Percentiles rank a stretch among this genome's conserved stretches.
Evolutionary conservation across 1,284 basidiomycete genomes (phyloP).

Genomic region (Fomitopsis palustris): DNA sequence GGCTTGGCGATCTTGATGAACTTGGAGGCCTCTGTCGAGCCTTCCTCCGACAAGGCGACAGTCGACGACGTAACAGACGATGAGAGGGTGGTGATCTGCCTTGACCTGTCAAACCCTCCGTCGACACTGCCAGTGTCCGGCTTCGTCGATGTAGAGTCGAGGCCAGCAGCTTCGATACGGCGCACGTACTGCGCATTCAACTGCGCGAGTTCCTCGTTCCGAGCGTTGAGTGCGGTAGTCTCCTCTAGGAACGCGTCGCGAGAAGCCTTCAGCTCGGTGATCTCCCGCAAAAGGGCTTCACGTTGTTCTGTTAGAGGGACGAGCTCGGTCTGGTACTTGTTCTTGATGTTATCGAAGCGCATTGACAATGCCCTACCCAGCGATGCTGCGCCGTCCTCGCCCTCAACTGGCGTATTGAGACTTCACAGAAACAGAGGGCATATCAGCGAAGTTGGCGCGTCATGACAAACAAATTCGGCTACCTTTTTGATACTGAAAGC

Average conservation of each 20-base stretch:
- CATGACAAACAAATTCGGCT: conserved; percentile 18
- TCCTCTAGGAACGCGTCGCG: conserved; percentile 89
- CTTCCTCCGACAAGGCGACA: conserved; percentile 30
- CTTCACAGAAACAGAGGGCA: conserved; percentile 12
- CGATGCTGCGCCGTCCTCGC: conserved; percentile 43
- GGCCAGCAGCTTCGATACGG: conserved; percentile 55
- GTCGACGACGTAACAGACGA: conserved; percentile 26
- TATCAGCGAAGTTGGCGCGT: conserved; percentile 4
- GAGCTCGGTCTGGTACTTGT: conserved; percentile 85
- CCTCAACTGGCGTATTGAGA: conserved; percentile 17
- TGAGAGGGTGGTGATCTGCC: conserved; percentile 20
- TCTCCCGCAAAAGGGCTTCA: conserved; percentile 78
- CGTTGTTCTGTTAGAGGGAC: conserved; percentile 81
- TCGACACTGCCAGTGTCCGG: conserved; percentile 25
- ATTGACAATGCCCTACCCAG: conserved; percentile 76
- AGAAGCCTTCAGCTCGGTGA: conserved; percentile 83
- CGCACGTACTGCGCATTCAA: conserved; percentile 78
- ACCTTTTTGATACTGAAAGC: conserved; percentile 74
- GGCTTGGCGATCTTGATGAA: conserved; percentile 29
- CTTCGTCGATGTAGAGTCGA: conserved; percentile 23
- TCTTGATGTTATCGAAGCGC: conserved; percentile 88
- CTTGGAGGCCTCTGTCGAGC: conserved; percentile 22
- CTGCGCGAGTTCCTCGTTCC: conserved; percentile 91
- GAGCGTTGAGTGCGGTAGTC: conserved; percentile 83
- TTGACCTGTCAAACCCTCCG: conserved; percentile 33